Evolutionary conservation across 768 basidiomycete genomes (phyloP).

Genomic region (Boletellus sp.): DNA sequence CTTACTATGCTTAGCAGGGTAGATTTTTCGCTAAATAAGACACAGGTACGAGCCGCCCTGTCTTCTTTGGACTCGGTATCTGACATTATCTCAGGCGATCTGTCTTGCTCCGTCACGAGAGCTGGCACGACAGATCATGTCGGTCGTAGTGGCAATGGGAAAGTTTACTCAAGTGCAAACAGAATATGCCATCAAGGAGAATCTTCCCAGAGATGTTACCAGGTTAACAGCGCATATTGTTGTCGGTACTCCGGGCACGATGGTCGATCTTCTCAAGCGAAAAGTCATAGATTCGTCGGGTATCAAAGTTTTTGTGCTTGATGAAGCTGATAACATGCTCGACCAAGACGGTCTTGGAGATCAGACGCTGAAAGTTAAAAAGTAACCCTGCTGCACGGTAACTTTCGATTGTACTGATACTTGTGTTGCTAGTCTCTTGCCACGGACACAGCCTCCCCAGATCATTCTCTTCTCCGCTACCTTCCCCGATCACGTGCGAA

Average conservation of each 20-base stretch:
- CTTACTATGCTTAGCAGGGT: slow-evolving; percentile 95
- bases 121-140: slow-evolving; percentile 96
- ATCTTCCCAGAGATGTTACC: slow-evolving; percentile 60
- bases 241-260: slow-evolving; percentile 95
- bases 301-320: slow-evolving; percentile 91
- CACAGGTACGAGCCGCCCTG: slow-evolving; percentile 57
- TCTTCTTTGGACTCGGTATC: background rate
- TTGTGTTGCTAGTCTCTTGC: slow-evolving; percentile 47
- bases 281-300: slow-evolving; percentile 74
- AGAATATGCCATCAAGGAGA: slow-evolving; percentile 93
- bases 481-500: slow-evolving; percentile 89
- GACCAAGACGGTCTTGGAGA: slow-evolving; percentile 92
- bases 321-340: slow-evolving; percentile 99
- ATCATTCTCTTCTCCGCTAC: slow-evolving; percentile 98
- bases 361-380: slow-evolving; percentile 90
- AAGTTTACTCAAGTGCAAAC: slow-evolving; percentile 92
- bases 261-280: slow-evolving; percentile 79
- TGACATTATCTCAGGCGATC: slow-evolving; percentile 58
- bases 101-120: slow-evolving; percentile 98
- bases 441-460: slow-evolving; percentile 57
- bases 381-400: slow-evolving; percentile 47
- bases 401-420: slow-evolving; percentile 11
- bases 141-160: slow-evolving; percentile 90
- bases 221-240: slow-evolving; percentile 84
- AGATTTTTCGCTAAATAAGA: slow-evolving; percentile 75